Base-by-base conservation (phyloP, 108 stramenopile species). In the Schizochytrium sp. region DNA sequence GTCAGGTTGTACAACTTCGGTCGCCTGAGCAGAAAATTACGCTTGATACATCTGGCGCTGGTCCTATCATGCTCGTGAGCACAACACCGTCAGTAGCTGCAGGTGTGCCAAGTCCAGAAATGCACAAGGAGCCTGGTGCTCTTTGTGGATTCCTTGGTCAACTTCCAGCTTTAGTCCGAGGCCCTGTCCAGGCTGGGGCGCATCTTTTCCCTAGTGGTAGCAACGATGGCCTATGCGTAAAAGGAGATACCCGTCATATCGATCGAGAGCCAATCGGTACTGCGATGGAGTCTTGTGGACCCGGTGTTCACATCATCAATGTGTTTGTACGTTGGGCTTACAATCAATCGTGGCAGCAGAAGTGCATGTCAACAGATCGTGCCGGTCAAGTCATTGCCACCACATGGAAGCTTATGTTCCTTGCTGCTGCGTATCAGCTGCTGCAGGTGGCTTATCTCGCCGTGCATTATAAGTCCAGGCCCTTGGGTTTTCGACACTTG, bases 31-130 rank as follows among this genome's bases (percentile, higher is more conserved):
- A 88, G 41, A 8, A 15, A 19, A 57, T 88, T 8, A 88, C 87
- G 17, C 87, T 88, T 59, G 57, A 59, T 59, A 88, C 87, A 5
- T 57, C 56, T 13, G 87, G 87, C 59, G 58, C 12, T 15, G 87
- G 87, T 3, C 87, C 87, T 3, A 46, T 41, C 56, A 40, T 88
- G 57, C 38, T 88, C 10, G 28, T 59, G 7, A 46, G 44, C 8
- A 88, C 87, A 3, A 88, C 87, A 3, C 87, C 87, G 5, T 88
- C 87, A 13, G 57, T 88, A 19, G 87, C 87, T 15, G 87, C 87
- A 19, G 87, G 87, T 7, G 87, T 88, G 41, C 87, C 87, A 3
- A 19, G 4, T 40, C 46, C 46, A 4, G 56, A 40, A 3, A 59
- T 40, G 57, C 38, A 88, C 40, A 12, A 13, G 10, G 57, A 10